Percentiles rank a stretch among this genome's conserved stretches.
phyloP scores from a whole-genome alignment of 2,329 filamentous ascomycete genomes.

The Botryosphaeria dothidea region DNA sequence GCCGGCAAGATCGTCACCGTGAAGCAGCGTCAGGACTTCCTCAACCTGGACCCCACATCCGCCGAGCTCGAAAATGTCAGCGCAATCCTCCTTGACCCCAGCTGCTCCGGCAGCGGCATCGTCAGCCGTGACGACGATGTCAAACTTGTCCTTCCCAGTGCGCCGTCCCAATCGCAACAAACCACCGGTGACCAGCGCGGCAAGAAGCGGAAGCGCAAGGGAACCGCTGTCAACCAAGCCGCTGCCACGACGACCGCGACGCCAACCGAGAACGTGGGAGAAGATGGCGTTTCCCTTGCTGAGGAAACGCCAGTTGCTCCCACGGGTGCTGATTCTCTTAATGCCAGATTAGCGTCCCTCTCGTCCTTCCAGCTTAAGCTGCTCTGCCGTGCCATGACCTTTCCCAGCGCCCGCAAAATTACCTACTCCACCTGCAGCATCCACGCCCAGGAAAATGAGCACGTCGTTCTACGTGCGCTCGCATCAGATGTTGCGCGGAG shows the following conservation, averaged over 20 bases:
- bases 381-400: conserved; percentile 79
- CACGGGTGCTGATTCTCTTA: conserved; percentile 39
- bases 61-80: conserved; percentile 65
- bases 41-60: conserved; percentile 69
- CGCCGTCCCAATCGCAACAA: conserved; percentile 18
- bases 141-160: conserved; percentile 55
- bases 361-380: conserved; percentile 81
- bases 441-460: conserved; percentile 84
- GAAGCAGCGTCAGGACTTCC: conserved; percentile 76
- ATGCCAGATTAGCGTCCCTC: conserved; percentile 69
- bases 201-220: conserved; percentile 36
- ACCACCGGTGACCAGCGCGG: not conserved
- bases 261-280: not conserved
- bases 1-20: conserved; percentile 67
- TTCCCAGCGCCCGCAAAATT: conserved; percentile 71
- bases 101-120: conserved; percentile 94
- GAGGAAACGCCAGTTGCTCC: conserved; percentile 33
- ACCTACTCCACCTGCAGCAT: conserved; percentile 95
- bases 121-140: conserved; percentile 75
- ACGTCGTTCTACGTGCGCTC: conserved; percentile 74
- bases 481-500: conserved; percentile 64
- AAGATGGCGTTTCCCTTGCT: conserved; percentile 28
- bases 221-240: not conserved
- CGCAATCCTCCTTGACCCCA: conserved; percentile 84
- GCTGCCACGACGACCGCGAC: conserved; percentile 24